These are phyloP conservation scores for Peronospora destructor DNA, from an alignment of 352 stramenopile species.

Conservation along the genomic window DNA sequence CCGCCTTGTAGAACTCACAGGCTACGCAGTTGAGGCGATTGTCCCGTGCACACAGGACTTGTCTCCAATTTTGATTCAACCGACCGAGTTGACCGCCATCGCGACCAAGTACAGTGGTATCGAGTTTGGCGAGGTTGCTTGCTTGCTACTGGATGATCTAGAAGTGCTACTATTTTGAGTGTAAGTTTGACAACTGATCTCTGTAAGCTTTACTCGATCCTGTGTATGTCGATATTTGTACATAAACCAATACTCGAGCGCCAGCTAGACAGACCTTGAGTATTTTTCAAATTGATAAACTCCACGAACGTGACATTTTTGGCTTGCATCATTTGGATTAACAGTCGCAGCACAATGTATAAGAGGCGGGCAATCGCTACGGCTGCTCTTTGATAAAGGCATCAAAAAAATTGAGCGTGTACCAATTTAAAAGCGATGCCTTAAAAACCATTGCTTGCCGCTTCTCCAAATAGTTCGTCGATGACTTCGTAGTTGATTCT, in stretches of 20 bases:
- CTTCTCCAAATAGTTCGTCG: conserved; percentile 83
- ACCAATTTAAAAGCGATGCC: background rate
- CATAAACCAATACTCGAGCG: background rate
- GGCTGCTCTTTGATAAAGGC: background rate
- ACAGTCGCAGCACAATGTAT: background rate
- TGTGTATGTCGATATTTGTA: conserved; percentile 22
- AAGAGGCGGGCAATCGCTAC: background rate
- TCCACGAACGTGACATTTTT: conserved; percentile 7
- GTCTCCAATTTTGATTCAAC: conserved; percentile 26
- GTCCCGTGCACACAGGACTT: conserved; percentile 35
- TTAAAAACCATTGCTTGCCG: conserved; percentile 68
- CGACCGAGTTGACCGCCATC: conserved; percentile 37
- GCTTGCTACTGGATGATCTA: conserved; percentile 32
- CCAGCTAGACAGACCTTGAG: conserved; percentile 16
- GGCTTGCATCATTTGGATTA: background rate
- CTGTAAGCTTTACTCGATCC: conserved; percentile 14
- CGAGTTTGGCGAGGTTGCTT: conserved; percentile 31
- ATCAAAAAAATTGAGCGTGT: background rate
- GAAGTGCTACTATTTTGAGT: conserved; percentile 26
- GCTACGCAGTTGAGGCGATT: conserved; percentile 37
- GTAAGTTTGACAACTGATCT: conserved; percentile 1
- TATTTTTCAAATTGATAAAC: conserved; percentile 30
- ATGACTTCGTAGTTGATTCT: conserved; percentile 88
- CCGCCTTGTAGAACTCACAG: conserved; percentile 41
- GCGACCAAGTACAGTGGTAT: conserved; percentile 39